A percentile compares a stretch with the other conserved stretches of the same genome.
These are phyloP conservation scores for Oryza glaberrima DNA, from an alignment of 176 grass and related monocot genomes.

Conservation along the genomic window DNA sequence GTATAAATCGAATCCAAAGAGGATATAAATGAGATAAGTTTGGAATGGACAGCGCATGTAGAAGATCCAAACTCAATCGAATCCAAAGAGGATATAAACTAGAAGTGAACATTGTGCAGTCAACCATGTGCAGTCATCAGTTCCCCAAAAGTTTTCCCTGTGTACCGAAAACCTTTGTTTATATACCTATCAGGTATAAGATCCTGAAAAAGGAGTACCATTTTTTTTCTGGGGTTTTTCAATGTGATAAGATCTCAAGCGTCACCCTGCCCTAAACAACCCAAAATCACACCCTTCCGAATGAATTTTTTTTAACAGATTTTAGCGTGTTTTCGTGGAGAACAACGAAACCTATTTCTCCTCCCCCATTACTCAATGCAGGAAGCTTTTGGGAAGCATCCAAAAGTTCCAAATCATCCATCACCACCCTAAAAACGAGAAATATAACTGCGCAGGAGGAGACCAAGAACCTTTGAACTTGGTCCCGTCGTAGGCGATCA, in stretches of 20 bases:
- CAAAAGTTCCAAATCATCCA: conserved; percentile 2
- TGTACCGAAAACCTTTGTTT: not conserved
- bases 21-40: not conserved
- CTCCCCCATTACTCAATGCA: not conserved
- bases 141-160: not conserved
- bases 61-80: not conserved
- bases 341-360: not conserved
- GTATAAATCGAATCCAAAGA: not conserved
- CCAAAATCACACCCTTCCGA: not conserved
- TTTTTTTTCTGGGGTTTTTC: not conserved
- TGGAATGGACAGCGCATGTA: not conserved
- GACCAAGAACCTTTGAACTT: conserved; percentile 75
- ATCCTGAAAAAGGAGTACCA: not conserved
- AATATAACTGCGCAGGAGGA: not conserved
- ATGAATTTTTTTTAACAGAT: not conserved
- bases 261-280: not conserved
- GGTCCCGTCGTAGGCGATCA: conserved; percentile 88
- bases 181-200: not conserved
- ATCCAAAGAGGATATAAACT: not conserved
- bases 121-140: not conserved
- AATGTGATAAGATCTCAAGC: not conserved
- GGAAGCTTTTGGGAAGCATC: not conserved
- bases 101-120: not conserved
- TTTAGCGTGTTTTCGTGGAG: not conserved
- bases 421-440: not conserved